Base-by-base conservation (phyloP, 257 asterid genomes). In the Penstemon davidsonii region DNA sequence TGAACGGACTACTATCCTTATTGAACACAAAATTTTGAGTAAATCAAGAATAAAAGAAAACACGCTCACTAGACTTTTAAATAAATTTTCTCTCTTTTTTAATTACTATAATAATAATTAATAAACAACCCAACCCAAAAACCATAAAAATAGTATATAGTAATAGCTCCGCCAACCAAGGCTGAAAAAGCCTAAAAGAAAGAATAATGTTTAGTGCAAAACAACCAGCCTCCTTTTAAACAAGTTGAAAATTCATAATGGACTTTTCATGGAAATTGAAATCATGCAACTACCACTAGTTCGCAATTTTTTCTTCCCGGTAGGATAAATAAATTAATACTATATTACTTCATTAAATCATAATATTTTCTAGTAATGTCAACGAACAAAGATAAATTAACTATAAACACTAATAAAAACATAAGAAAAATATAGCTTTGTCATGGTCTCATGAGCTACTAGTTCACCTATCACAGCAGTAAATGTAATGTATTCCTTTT, bases 221-320 rank as follows among this genome's bases (percentile, higher is more conserved):
- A 2, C 37, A 13, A 7, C 60, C 7, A n/a, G n/a, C 52, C 12
- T n/a, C 60, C 8, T 25, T 55, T 55, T 55, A 38, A 55, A 55
- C 60, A 55, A 15, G 60, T 55, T 55, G 60, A 55, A 55, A 53
- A 18, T 67, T 45, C 50, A 49, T 44, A 42, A 67, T 55, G 38
- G 64, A 56, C n/a, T 64, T 8, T 44, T 64, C 36, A 49, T 64
- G 58, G 57, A 63, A 47, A 25, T 25, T 25, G 33, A 25, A 2
- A 25, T 47, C 68, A 19, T 63, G 45, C 36, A 19, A 46, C 33
- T 13, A 11, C 11, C 0, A n/a, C 6, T 19, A 63, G 59, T 50
- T 58, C 69, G 36, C 19, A 11, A 36, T n/a, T 51, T 51, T 11
- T 46, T 60, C 43, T 25, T 8, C n/a, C 33, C 33, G 33, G 33